phyloP scores from a whole-genome alignment of 306 rosid genomes.

The Luffa aegyptiaca region DNA sequence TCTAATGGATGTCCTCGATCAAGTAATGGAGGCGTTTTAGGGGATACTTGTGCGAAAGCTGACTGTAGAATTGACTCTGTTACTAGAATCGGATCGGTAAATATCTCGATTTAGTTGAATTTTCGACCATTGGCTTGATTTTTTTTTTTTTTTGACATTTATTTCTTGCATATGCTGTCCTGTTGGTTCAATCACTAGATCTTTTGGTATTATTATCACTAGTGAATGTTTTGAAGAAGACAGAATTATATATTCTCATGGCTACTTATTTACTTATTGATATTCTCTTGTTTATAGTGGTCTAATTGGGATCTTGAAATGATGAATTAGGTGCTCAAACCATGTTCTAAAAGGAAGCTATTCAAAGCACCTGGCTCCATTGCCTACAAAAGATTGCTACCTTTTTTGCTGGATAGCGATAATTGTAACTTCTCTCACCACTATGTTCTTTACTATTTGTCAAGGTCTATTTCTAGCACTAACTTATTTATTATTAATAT shows the following conservation, averaged over 20 bases:
- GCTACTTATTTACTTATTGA: not conserved
- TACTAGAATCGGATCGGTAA: conserved; percentile 29
- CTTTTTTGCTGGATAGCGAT: conserved; percentile 37
- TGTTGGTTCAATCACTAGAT: not conserved
- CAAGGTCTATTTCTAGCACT: not conserved
- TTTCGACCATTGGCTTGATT: not conserved
- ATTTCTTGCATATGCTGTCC: not conserved
- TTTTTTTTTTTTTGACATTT: not conserved
- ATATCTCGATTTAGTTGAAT: not conserved
- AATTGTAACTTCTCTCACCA: conserved; percentile 9
- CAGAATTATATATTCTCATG: not conserved
- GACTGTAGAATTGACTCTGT: not conserved
- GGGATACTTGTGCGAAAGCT: conserved; percentile 3
- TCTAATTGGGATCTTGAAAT: conserved; percentile 7
- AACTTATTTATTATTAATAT: not conserved
- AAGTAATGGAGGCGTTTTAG: not conserved
- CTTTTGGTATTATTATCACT: not conserved
- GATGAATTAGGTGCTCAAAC: conserved; percentile 39
- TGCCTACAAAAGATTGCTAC: conserved; percentile 59
- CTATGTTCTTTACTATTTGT: not conserved
- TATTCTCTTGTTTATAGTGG: not conserved
- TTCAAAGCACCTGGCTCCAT: conserved; percentile 66
- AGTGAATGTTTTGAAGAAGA: not conserved
- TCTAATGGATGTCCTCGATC: conserved; percentile 7
- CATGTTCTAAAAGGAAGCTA: conserved; percentile 43